These are phyloP conservation scores for Obba rivulosa DNA, from an alignment of 768 basidiomycete species.

Conservation along the genomic window DNA sequence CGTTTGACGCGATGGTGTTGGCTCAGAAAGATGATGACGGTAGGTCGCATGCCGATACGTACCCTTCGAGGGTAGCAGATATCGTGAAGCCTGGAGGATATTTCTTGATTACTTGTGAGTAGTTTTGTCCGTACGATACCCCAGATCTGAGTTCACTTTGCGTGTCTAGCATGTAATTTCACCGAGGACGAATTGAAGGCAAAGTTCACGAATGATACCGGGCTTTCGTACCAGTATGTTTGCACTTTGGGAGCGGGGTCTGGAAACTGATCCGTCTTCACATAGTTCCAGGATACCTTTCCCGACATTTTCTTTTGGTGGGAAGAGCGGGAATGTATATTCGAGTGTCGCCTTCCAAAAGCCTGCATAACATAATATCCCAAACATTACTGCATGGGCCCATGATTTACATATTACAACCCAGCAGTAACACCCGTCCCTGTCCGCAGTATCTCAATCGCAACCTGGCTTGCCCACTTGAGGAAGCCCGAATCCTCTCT, in stretches of 20 bases:
- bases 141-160: neutral
- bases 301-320: slow-evolving; percentile 71
- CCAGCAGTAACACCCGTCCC: slow-evolving; percentile 52
- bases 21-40: slow-evolving; percentile 54
- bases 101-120: slow-evolving; percentile 79
- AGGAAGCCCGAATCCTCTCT: slow-evolving; percentile 37
- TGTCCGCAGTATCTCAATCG: slow-evolving; percentile 62
- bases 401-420: slow-evolving; percentile 12
- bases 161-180: slow-evolving; percentile 61
- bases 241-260: neutral
- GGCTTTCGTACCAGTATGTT: slow-evolving; percentile 58
- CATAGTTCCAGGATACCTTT: slow-evolving; percentile 73
- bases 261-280: neutral
- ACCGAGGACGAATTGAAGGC: slow-evolving; percentile 68
- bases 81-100: slow-evolving; percentile 61
- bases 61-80: slow-evolving; percentile 51
- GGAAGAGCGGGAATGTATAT: slow-evolving; percentile 64
- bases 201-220: slow-evolving; percentile 45
- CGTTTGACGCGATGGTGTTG: slow-evolving; percentile 80
- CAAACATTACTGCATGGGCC: neutral
- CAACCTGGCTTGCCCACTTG: slow-evolving; percentile 63
- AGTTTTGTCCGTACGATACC: neutral
- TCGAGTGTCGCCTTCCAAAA: slow-evolving; percentile 71
- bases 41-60: slow-evolving; percentile 45
- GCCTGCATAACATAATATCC: slow-evolving; percentile 1